Base-by-base conservation (phyloP, 345 rosid species). In the Gossypium herbaceum region DNA sequence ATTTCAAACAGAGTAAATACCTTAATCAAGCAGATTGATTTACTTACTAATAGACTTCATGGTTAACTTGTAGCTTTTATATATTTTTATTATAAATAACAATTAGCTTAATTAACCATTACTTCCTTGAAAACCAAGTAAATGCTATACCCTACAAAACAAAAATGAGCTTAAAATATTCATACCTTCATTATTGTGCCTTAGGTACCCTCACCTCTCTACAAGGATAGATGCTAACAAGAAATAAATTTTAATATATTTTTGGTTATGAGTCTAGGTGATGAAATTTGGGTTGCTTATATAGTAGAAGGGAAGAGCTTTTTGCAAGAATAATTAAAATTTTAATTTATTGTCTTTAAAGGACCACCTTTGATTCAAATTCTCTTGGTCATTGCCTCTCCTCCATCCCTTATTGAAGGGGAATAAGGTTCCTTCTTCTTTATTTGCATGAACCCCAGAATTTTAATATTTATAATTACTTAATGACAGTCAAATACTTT, bases 361-460 rank as follows among this genome's bases (percentile, higher is more conserved):
- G 55, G 70, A 69, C 79, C 63, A 73, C 81, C 77, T 77, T 44
- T 58, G 79, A 78, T 78, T 79, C 75, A 43, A 78, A 73, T 72
- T 74, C 79, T 75, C 60, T 59, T 75, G 72, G 76, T 73, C 44
- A 9, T 73, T 13, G 79, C 75, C 70, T 75, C 86, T 81, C 77
- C 29, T 66, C 84, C 85, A 85, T 68, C 79, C 80, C 80, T 83
- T 83, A 29, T 50, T 83, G 77, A 59, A 25, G 68, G 71, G 55
- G 88, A 79, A 85, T 85, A 65, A 20, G 79, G 83, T 85, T 83
- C 88, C 60, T 50, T n/a, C 2, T 1, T 34, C 41, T 34, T 34
- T 34, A 34, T 34, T 4, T 34, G 41, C 41, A 34, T 34, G 41
- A 34, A 34, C 41, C 41, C 41, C 41, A 34, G 41, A 34, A 34